Evolutionary conservation across 306 rosid species (phyloP).

Genomic region (Lagenaria siceraria): DNA sequence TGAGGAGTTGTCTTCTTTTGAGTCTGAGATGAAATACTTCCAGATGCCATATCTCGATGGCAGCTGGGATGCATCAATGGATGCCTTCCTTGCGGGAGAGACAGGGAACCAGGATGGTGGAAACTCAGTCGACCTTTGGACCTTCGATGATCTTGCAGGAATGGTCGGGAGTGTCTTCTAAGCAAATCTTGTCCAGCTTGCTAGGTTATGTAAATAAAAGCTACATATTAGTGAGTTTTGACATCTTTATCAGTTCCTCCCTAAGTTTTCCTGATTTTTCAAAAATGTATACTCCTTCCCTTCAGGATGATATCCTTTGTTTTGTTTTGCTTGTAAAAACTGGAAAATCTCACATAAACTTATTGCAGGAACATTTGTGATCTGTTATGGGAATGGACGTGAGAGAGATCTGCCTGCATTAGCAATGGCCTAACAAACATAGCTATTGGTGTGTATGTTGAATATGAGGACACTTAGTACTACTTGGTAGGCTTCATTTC

Average conservation of each 20-base stretch:
- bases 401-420: slow-evolving; percentile 9
- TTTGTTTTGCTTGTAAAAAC: neutral
- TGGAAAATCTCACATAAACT: neutral
- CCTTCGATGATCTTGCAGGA: slow-evolving; percentile 56
- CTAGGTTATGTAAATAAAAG: slow-evolving; percentile 76
- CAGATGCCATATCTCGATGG: slow-evolving; percentile 54
- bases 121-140: slow-evolving; percentile 64
- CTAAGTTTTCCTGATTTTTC: neutral
- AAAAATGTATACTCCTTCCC: neutral
- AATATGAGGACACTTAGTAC: neutral
- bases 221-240: slow-evolving; percentile 62
- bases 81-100: slow-evolving; percentile 27
- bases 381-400: slow-evolving; percentile 8
- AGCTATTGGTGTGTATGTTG: slow-evolving; percentile 3
- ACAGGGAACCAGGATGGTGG: slow-evolving; percentile 51
- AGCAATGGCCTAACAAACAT: slow-evolving; percentile 3
- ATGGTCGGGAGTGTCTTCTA: slow-evolving; percentile 43
- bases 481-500: slow-evolving; percentile 1
- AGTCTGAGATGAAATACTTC: slow-evolving; percentile 58
- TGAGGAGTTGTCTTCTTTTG: slow-evolving; percentile 67
- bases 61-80: slow-evolving; percentile 63
- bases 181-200: slow-evolving; percentile 17
- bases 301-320: neutral
- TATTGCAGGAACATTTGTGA: slow-evolving; percentile 6
- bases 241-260: slow-evolving; percentile 4